A percentile compares a stretch with the other conserved stretches of the same genome.
Evolutionary conservation across 805 yeast genomes (phyloP).

Genomic region (Wickerhamomyces sydowiorum): DNA sequence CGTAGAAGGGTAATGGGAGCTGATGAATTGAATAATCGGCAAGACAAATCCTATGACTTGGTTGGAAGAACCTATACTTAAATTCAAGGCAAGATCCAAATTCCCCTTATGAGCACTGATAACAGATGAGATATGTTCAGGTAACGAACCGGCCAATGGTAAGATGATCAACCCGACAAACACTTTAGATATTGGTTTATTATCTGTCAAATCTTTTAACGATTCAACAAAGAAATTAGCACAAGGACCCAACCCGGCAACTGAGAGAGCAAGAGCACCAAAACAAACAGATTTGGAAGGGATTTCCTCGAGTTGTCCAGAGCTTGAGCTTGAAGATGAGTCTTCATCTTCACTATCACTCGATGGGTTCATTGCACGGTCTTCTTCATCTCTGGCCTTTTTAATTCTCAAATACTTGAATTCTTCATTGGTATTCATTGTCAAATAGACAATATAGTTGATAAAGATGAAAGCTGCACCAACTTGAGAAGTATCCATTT

Average conservation of each 20-base stretch:
- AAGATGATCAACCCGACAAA: constrained; percentile 19
- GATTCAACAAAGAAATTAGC: constrained; percentile 21
- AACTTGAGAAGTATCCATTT: constrained; percentile 16
- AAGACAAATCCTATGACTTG: constrained; percentile 19
- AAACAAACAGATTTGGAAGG: constrained; percentile 16
- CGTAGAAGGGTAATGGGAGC: constrained; percentile 15
- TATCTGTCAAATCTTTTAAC: constrained; percentile 15
- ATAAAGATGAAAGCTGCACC: constrained; percentile 17
- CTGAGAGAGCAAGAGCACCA: constrained; percentile 15
- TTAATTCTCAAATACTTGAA: constrained; percentile 10
- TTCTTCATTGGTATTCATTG: constrained; percentile 17
- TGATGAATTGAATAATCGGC: constrained; percentile 19
- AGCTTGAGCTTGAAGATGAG: not conserved
- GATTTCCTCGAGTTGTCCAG: constrained; percentile 3
- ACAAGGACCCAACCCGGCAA: constrained; percentile 17
- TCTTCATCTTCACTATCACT: constrained; percentile 3
- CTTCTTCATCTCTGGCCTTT: constrained; percentile 6
- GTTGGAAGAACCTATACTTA: constrained; percentile 16
- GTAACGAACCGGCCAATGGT: constrained; percentile 19
- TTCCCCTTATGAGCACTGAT: constrained; percentile 17
- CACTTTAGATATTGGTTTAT: constrained; percentile 16
- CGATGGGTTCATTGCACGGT: not conserved
- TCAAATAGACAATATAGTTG: constrained; percentile 15
- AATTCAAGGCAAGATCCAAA: constrained; percentile 15
- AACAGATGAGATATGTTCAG: constrained; percentile 18